These are phyloP conservation scores for Coprinellus aureogranulatus DNA, from an alignment of 768 basidiomycete genomes.

Conservation along the genomic window DNA sequence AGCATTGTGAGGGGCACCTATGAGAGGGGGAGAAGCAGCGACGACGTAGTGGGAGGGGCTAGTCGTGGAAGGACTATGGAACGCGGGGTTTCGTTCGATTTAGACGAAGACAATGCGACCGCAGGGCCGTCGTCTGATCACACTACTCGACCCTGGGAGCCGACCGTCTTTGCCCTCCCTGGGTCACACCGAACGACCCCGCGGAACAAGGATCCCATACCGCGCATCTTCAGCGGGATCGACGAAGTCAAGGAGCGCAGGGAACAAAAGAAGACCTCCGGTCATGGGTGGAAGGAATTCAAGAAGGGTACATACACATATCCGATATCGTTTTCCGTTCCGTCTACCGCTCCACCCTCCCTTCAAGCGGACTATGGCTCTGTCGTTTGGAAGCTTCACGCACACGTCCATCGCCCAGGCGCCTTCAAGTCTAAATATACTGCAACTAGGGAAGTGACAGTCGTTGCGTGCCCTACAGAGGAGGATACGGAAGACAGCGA, in stretches of 20 bases:
- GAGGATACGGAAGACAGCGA: constrained; percentile 83
- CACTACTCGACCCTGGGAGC: neutral
- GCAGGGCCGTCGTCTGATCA: neutral
- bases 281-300: constrained; percentile 79
- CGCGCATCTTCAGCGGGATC: constrained; percentile 29
- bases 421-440: constrained; percentile 71
- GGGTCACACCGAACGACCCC: neutral
- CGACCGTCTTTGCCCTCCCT: neutral
- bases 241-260: constrained; percentile 19
- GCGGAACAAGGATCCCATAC: constrained; percentile 25
- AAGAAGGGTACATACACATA: constrained; percentile 92
- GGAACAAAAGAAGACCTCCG: constrained; percentile 29
- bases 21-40: neutral
- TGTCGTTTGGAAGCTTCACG: constrained; percentile 77
- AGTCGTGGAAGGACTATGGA: constrained; percentile 34
- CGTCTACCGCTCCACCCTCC: constrained; percentile 74
- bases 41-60: neutral
- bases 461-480: constrained; percentile 74
- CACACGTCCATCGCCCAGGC: constrained; percentile 80
- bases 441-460: constrained; percentile 66
- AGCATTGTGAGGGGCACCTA: no score
- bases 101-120: neutral
- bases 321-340: constrained; percentile 88
- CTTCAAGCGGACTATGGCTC: constrained; percentile 73
- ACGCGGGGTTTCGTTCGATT: constrained; percentile 13